phyloP scores from a whole-genome alignment of 495 filamentous ascomycete species.

The Penicillium herquei region DNA sequence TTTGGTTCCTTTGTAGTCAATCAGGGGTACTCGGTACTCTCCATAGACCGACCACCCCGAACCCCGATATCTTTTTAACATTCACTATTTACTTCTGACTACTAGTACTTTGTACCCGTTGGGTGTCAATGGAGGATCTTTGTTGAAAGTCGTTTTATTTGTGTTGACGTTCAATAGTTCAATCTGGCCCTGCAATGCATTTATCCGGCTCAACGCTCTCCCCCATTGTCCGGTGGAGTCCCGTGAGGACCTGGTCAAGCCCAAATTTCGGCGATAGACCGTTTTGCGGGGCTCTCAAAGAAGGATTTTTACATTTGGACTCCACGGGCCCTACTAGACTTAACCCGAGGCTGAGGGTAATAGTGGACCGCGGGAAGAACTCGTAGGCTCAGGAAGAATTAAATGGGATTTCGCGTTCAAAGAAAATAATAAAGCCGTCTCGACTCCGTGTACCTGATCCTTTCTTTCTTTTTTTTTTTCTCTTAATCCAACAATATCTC shows the following conservation, averaged over 20 bases:
- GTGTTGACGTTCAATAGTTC: not conserved
- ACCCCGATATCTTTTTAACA: no score
- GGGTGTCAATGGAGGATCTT: no score
- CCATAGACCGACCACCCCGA: no score
- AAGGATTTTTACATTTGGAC: not conserved
- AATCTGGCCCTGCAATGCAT: not conserved
- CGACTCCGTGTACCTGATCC: not conserved
- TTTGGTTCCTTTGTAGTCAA: not conserved
- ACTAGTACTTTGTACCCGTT: no score
- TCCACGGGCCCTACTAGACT: not conserved
- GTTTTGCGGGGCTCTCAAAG: not conserved
- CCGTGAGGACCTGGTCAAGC: not conserved
- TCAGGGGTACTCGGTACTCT: no score
- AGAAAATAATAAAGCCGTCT: not conserved
- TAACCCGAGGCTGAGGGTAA: not conserved
- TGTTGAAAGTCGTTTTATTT: no score
- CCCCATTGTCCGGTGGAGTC: not conserved
- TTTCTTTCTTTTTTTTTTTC: not conserved
- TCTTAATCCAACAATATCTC: not conserved
- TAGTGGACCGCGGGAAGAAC: not conserved
- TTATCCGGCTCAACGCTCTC: conserved; percentile 5
- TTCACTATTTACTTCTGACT: no score
- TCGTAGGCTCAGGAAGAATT: not conserved
- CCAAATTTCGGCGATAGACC: not conserved
- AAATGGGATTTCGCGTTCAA: not conserved